Evolutionary conservation across 1,284 basidiomycete species (phyloP).

Genomic region (Malassezia equina): DNA sequence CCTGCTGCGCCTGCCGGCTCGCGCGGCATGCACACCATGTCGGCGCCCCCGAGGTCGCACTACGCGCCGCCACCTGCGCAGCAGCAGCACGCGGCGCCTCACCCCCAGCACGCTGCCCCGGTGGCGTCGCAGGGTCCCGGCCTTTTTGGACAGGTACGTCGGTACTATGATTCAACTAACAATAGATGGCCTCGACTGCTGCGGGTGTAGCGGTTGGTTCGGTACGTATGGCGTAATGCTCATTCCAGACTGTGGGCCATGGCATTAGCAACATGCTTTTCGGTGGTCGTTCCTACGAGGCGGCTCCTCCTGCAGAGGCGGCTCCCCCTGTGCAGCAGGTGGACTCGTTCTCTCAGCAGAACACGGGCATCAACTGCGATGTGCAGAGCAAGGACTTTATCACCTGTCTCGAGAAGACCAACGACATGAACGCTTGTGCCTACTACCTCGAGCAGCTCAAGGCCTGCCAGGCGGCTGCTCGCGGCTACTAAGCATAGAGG

Average conservation of each 20-base stretch:
- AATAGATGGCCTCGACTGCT: slow-evolving; percentile 70
- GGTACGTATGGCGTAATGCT: background rate
- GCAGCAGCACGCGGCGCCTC: slow-evolving; percentile 4
- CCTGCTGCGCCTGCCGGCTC: slow-evolving; percentile 27
- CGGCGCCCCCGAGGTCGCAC: slow-evolving; percentile 22
- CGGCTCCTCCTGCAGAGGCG: slow-evolving; percentile 51
- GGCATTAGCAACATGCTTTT: slow-evolving; percentile 75
- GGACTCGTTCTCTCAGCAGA: slow-evolving; percentile 19
- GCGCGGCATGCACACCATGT: slow-evolving; percentile 44
- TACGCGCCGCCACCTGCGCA: slow-evolving; percentile 12
- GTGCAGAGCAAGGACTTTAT: slow-evolving; percentile 52
- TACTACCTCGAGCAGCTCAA: slow-evolving; percentile 54
- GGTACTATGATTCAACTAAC: background rate
- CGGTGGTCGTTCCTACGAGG: slow-evolving; percentile 54
- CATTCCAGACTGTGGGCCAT: slow-evolving; percentile 58
- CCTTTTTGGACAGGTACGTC: slow-evolving; percentile 34
- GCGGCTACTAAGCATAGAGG: slow-evolving; percentile 29
- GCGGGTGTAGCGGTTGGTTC: slow-evolving; percentile 76
- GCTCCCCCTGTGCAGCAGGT: slow-evolving; percentile 23
- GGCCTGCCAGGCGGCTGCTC: slow-evolving; percentile 46
- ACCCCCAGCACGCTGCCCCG: slow-evolving; percentile 15
- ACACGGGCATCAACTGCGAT: slow-evolving; percentile 50
- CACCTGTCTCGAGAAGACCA: slow-evolving; percentile 44
- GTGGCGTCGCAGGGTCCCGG: slow-evolving; percentile 26
- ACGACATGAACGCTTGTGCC: slow-evolving; percentile 54